Conservation (phyloP, 768 basidiomycete species). For the Udeniomyces megalosporus region DNA sequence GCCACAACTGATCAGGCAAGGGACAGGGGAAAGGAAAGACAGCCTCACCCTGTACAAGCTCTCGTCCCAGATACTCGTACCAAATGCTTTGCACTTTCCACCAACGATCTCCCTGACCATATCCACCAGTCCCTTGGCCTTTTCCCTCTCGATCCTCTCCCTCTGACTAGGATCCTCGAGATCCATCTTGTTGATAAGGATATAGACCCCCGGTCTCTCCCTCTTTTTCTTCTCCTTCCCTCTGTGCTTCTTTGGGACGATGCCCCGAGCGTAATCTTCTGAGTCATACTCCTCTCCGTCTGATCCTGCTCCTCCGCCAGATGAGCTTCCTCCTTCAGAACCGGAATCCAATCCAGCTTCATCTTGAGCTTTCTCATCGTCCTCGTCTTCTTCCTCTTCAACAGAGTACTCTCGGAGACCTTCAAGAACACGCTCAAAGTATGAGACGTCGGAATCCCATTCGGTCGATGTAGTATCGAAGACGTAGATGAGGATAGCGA, state of each 20-base stretch:
- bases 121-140: constrained; percentile 30
- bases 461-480: constrained; percentile 86
- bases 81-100: constrained; percentile 51
- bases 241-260: too few species aligned
- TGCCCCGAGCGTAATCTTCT: too few species aligned
- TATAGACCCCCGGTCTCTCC: constrained; percentile 47
- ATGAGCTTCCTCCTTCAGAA: neutral
- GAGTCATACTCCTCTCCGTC: too few species aligned
- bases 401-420: constrained; percentile 56
- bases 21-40: neutral
- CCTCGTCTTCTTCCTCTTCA: constrained; percentile 20
- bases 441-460: constrained; percentile 64
- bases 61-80: constrained; percentile 94
- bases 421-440: constrained; percentile 79
- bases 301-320: neutral
- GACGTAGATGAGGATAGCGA: constrained; percentile 94
- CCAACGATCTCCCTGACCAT: constrained; percentile 31
- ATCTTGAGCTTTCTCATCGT: neutral
- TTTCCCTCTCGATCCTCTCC: constrained; percentile 22
- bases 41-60: constrained; percentile 69
- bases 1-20: neutral
- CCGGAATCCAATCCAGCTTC: neutral
- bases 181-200: constrained; percentile 97
- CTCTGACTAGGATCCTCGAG: constrained; percentile 37
- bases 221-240: constrained; percentile 1